Percentiles rank a stretch among this genome's conserved stretches.
These are phyloP conservation scores for Wallacemonas rigidus DNA, from an alignment of 208 protist genomes.

Conservation along the genomic window DNA sequence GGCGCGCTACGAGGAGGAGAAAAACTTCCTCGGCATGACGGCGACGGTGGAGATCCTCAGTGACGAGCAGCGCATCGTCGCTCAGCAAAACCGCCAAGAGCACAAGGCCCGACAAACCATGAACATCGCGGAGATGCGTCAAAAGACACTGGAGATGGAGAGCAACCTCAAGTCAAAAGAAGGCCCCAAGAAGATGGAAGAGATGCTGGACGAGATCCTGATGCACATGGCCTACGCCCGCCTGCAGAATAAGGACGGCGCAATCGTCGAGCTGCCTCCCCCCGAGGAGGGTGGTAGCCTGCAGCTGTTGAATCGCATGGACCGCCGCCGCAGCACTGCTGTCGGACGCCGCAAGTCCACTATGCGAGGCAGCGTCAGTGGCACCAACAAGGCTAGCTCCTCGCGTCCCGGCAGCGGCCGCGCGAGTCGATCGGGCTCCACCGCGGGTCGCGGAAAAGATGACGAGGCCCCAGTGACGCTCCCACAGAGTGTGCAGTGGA, in stretches of 20 bases:
- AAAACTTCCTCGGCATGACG: slow-evolving; percentile 89
- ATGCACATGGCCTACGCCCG: slow-evolving; percentile 91
- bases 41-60: slow-evolving; percentile 35
- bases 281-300: slow-evolving; percentile 89
- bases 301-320: slow-evolving; percentile 44
- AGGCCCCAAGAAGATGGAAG: slow-evolving; percentile 93
- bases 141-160: slow-evolving; percentile 80
- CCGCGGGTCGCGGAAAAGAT: background rate
- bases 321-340: background rate
- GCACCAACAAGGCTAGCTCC: background rate
- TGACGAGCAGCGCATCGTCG: slow-evolving; percentile 30
- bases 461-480: slow-evolving; percentile 25
- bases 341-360: slow-evolving; percentile 9
- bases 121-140: slow-evolving; percentile 86
- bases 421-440: slow-evolving; percentile 19
- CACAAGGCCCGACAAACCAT: slow-evolving; percentile 87
- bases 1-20: slow-evolving; percentile 78
- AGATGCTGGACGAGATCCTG: slow-evolving; percentile 92
- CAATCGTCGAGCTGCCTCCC: slow-evolving; percentile 73
- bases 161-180: slow-evolving; percentile 85
- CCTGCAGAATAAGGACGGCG: slow-evolving; percentile 75
- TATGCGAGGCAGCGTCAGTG: slow-evolving; percentile 1
- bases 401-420: background rate
- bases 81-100: slow-evolving; percentile 42
- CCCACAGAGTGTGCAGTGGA: slow-evolving; percentile 58